These are phyloP conservation scores for Tylopilus rubrobrunneus DNA, from an alignment of 768 basidiomycete species.

Conservation along the genomic window DNA sequence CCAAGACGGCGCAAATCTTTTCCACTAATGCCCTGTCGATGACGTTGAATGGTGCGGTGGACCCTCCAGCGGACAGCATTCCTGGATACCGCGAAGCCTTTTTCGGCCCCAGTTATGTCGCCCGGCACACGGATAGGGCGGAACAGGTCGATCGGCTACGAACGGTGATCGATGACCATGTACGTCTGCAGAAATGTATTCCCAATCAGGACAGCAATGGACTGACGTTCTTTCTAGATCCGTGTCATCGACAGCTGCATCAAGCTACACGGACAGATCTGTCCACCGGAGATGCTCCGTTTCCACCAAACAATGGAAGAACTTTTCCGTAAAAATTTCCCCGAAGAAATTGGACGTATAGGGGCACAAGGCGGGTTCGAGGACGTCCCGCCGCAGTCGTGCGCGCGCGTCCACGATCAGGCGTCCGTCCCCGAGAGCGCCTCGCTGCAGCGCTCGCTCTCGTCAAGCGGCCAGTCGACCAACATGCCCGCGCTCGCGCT, in stretches of 20 bases:
- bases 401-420: conserved; percentile 41
- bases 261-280: conserved; percentile 76
- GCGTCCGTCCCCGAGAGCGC: conserved; percentile 45
- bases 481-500: conserved; percentile 47
- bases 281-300: conserved; percentile 81
- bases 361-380: conserved; percentile 56
- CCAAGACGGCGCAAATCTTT: conserved; percentile 68
- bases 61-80: conserved; percentile 73
- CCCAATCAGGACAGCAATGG: not conserved
- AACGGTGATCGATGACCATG: conserved; percentile 78
- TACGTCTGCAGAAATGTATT: conserved; percentile 28
- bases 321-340: conserved; percentile 81
- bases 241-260: conserved; percentile 82
- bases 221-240: conserved; percentile 41
- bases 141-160: conserved; percentile 72
- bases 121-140: conserved; percentile 63
- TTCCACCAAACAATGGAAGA: conserved; percentile 90
- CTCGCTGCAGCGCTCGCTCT: conserved; percentile 45
- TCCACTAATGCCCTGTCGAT: conserved; percentile 82
- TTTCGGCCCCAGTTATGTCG: conserved; percentile 65
- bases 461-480: conserved; percentile 39
- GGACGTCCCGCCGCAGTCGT: conserved; percentile 38
- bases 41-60: conserved; percentile 83
- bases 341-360: conserved; percentile 75
- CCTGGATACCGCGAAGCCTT: conserved; percentile 75